Evolutionary conservation across 257 asterid genomes (phyloP).

Genomic region (Solanum chilense): DNA sequence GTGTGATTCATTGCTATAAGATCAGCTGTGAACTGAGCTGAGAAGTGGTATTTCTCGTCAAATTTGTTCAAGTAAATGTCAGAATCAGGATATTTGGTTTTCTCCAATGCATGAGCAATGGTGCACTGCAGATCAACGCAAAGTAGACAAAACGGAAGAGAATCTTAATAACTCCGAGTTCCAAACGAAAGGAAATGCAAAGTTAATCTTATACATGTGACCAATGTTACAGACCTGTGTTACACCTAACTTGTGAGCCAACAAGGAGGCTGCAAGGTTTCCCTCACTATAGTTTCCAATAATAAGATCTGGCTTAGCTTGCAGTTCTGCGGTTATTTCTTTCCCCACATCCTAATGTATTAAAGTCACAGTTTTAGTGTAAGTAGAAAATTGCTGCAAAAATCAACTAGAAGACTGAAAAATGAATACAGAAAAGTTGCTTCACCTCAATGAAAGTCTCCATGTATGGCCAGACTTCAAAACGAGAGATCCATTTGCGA

Average conservation of each 20-base stretch:
- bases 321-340: slow-evolving; percentile 64
- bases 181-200: not conserved
- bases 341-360: slow-evolving; percentile 67
- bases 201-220: not conserved
- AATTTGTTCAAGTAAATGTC: slow-evolving; percentile 66
- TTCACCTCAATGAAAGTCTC: slow-evolving; percentile 87
- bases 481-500: slow-evolving; percentile 93
- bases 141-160: no score
- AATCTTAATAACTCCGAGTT: not conserved
- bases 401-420: not conserved
- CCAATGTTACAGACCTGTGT: slow-evolving; percentile 47
- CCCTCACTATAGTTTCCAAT: slow-evolving; percentile 98
- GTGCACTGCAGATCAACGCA: slow-evolving; percentile 44
- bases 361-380: not conserved
- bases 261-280: slow-evolving; percentile 86
- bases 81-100: slow-evolving; percentile 90
- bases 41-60: slow-evolving; percentile 91
- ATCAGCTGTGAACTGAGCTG: slow-evolving; percentile 95
- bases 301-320: slow-evolving; percentile 84
- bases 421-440: not conserved
- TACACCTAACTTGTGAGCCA: slow-evolving; percentile 94
- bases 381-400: not conserved
- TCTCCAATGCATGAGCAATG: slow-evolving; percentile 94
- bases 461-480: slow-evolving; percentile 99
- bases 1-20: slow-evolving; percentile 97